Conservation (phyloP, 208 protist genomes). For the Acanthamoeba culbertsoni region DNA sequence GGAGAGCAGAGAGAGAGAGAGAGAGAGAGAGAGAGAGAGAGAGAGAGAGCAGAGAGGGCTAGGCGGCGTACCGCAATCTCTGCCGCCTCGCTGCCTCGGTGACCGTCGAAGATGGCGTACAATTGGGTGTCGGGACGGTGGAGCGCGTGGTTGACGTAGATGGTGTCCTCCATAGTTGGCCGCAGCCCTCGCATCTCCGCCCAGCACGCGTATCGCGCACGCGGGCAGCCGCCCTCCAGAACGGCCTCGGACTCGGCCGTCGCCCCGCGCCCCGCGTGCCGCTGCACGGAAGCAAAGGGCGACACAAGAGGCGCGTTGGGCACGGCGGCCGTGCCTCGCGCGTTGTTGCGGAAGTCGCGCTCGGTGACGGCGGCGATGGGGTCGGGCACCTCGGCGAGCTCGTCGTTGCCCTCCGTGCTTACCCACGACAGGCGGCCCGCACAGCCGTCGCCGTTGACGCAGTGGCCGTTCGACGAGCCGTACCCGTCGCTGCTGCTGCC, state of each 20-base stretch:
- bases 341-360: background rate
- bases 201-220: background rate
- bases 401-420: constrained; percentile 13
- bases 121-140: background rate
- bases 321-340: background rate
- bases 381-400: background rate
- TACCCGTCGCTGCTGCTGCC: background rate
- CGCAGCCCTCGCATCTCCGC: constrained; percentile 53
- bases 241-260: background rate
- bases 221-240: background rate
- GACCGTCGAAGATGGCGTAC: constrained; percentile 49
- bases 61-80: background rate
- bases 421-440: background rate
- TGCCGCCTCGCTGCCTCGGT: constrained; percentile 48
- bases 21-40: background rate
- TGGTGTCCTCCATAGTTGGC: constrained; percentile 50
- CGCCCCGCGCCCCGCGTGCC: too few relatives aligned
- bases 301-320: background rate
- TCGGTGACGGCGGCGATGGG: background rate
- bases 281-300: too few relatives aligned
- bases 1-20: background rate
- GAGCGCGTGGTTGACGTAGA: constrained; percentile 24
- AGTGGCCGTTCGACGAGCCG: too few relatives aligned
- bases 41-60: background rate
- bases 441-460: background rate